These are phyloP conservation scores for Cladosporium colombiae DNA, from an alignment of 2,329 filamentous ascomycete species.

Conservation along the genomic window DNA sequence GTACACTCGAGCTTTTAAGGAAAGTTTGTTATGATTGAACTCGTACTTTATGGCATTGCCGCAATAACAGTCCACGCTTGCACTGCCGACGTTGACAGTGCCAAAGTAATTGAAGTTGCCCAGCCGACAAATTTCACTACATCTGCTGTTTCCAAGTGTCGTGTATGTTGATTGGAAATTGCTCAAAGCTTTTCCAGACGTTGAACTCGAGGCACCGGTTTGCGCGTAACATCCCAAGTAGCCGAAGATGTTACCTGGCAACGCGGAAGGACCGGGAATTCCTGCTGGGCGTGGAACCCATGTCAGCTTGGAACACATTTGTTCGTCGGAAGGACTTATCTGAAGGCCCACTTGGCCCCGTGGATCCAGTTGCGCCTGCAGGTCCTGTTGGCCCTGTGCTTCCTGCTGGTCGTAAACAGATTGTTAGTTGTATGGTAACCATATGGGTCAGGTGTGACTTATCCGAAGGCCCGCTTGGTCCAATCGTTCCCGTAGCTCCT, in stretches of 20 bases:
- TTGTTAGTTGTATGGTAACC: background rate
- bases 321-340: background rate
- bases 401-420: background rate
- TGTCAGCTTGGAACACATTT: background rate
- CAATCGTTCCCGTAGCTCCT: background rate
- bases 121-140: constrained; percentile 24
- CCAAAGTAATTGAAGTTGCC: constrained; percentile 31
- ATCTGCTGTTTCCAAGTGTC: constrained; percentile 26
- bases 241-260: constrained; percentile 24
- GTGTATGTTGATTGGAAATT: constrained; percentile 28
- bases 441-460: background rate
- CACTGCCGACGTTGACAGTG: constrained; percentile 29
- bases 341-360: background rate
- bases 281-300: constrained; percentile 9
- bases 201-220: constrained; percentile 25
- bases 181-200: constrained; percentile 30
- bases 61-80: constrained; percentile 33
- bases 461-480: background rate
- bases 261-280: constrained; percentile 13
- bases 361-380: background rate
- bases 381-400: background rate
- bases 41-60: constrained; percentile 33
- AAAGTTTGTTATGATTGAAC: constrained; percentile 19
- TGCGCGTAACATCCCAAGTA: constrained; percentile 37
- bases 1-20: background rate